These are phyloP conservation scores for Priceomyces haplophilus DNA, from an alignment of 805 yeast genomes.

Conservation along the genomic window DNA sequence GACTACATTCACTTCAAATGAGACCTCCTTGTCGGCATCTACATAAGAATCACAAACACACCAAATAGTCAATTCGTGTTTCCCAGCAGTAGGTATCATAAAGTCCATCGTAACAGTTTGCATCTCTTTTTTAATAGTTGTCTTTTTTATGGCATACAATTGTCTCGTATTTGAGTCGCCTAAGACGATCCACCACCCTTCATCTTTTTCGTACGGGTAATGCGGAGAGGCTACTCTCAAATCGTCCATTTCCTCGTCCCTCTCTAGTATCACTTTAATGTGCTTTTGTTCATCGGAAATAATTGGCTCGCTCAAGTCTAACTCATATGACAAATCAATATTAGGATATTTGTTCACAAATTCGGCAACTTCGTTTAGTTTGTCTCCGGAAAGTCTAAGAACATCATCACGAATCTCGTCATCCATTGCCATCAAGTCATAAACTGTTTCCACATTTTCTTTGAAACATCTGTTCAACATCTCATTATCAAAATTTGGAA, in stretches of 20 bases:
- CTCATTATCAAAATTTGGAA: conserved; percentile 61
- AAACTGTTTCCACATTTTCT: conserved; percentile 63
- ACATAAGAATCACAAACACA: conserved; percentile 86
- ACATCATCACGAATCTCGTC: conserved; percentile 70
- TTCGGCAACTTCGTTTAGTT: conserved; percentile 67
- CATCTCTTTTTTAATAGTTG: conserved; percentile 48
- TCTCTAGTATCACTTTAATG: conserved; percentile 48
- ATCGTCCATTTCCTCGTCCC: conserved; percentile 78
- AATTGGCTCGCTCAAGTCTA: conserved; percentile 42
- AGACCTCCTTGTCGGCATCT: conserved; percentile 87
- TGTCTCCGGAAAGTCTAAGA: conserved; percentile 48
- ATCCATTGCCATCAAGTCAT: conserved; percentile 75
- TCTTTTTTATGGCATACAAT: conserved; percentile 70
- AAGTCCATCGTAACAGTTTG: conserved; percentile 56
- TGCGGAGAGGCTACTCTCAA: conserved; percentile 54
- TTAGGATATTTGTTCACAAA: conserved; percentile 91
- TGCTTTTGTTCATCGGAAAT: conserved; percentile 46
- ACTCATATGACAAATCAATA: conserved; percentile 60
- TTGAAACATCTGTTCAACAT: conserved; percentile 54
- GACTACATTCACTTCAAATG: conserved; percentile 47
- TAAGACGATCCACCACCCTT: conserved; percentile 84
- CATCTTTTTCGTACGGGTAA: conserved; percentile 60
- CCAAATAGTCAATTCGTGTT: conserved; percentile 67
- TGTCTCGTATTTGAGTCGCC: conserved; percentile 64
- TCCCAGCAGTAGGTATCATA: conserved; percentile 58